These are phyloP conservation scores for Ogataea corticis DNA, from an alignment of 805 yeast genomes.

Conservation along the genomic window DNA sequence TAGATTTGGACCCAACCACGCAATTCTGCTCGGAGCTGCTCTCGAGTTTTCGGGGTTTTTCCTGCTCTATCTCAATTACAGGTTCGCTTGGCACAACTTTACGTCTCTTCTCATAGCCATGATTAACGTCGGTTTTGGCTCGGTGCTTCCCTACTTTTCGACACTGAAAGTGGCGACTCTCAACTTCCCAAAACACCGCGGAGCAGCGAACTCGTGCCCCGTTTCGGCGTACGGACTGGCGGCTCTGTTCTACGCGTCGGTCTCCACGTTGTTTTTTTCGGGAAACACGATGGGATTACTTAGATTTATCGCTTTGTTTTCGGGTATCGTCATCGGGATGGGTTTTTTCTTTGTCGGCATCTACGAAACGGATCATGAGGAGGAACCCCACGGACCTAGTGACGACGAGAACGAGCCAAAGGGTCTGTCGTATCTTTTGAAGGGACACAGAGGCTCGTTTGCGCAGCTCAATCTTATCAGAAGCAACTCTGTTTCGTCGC, in stretches of 20 bases:
- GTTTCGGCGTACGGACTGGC: conserved; percentile 71
- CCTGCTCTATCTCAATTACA: conserved; percentile 49
- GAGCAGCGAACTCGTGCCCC: conserved; percentile 68
- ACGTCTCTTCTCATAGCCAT: conserved; percentile 48
- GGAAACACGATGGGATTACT: conserved; percentile 57
- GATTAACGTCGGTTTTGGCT: conserved; percentile 62
- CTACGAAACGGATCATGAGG: conserved; percentile 34
- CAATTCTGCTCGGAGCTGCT: conserved; percentile 56
- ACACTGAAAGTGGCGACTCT: conserved; percentile 58
- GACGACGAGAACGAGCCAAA: conserved; percentile 22
- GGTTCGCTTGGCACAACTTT: conserved; percentile 40
- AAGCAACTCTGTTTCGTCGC: conserved; percentile 30
- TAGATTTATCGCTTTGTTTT: conserved; percentile 51
- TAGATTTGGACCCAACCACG: conserved; percentile 51
- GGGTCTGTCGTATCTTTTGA: conserved; percentile 29
- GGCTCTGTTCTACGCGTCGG: conserved; percentile 61
- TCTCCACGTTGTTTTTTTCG: conserved; percentile 53
- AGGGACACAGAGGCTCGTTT: conserved; percentile 39
- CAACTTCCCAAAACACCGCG: conserved; percentile 71
- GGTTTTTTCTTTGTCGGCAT: conserved; percentile 47
- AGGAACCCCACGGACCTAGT: conserved; percentile 13
- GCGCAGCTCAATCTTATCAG: conserved; percentile 32
- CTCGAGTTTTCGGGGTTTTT: conserved; percentile 56
- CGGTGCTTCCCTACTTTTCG: conserved; percentile 59
- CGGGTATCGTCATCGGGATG: conserved; percentile 46